Conservation (phyloP, 768 basidiomycete species). For the Pleurotus djamor region DNA sequence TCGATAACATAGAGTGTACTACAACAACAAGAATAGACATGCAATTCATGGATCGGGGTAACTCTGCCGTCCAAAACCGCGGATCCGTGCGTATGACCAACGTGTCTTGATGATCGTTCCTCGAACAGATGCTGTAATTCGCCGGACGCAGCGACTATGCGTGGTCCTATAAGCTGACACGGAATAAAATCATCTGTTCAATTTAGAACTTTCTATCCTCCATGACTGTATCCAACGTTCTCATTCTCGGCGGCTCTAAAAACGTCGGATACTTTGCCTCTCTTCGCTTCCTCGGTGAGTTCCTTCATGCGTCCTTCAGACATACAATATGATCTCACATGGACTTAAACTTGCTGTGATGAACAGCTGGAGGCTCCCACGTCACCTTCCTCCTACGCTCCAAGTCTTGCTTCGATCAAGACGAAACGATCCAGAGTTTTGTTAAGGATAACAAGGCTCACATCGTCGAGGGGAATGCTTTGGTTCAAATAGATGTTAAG, state of each 20-base stretch:
- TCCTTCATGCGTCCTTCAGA: neutral
- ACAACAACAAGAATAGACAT: neutral
- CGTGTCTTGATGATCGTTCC: too few relatives aligned
- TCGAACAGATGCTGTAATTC: too few relatives aligned
- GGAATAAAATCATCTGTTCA: neutral
- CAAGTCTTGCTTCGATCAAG: slow-evolving; percentile 34
- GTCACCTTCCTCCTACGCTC: slow-evolving; percentile 50
- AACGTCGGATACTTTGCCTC: slow-evolving; percentile 31
- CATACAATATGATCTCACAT: neutral
- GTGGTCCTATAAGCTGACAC: neutral
- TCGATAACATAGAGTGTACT: neutral
- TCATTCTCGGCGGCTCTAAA: slow-evolving; percentile 27
- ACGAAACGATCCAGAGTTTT: slow-evolving; percentile 37
- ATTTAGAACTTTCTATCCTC: too few relatives aligned
- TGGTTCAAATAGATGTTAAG: slow-evolving; percentile 36
- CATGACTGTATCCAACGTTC: slow-evolving; percentile 8
- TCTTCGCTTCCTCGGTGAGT: slow-evolving; percentile 22
- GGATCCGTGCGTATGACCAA: too few relatives aligned
- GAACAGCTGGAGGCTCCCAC: slow-evolving; percentile 30
- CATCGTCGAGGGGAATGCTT: slow-evolving; percentile 46
- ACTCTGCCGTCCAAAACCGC: too few relatives aligned
- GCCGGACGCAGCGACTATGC: too few relatives aligned
- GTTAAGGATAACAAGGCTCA: slow-evolving; percentile 36
- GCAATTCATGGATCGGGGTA: too few relatives aligned
- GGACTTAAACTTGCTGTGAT: neutral